Evolutionary conservation across 2,329 filamentous ascomycete genomes (phyloP).

Genomic region (Ophioceras dolichostomum): DNA sequence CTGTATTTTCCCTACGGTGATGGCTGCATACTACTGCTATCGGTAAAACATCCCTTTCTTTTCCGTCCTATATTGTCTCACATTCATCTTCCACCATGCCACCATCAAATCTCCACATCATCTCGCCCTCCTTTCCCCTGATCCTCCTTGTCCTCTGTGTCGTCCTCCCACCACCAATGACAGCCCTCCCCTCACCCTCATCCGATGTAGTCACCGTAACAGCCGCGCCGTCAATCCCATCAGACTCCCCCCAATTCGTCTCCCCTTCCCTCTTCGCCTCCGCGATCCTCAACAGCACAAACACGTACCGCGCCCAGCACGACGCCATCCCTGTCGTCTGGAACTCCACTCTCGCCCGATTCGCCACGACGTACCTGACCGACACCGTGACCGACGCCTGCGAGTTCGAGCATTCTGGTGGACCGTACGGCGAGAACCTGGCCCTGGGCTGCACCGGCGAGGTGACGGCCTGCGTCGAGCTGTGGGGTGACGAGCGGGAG

Average conservation of each 20-base stretch:
- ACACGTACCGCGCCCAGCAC: constrained; percentile 51
- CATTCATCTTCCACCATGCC: too few relatives aligned
- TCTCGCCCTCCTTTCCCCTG: too few relatives aligned
- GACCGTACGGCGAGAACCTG: constrained; percentile 64
- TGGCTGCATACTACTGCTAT: too few relatives aligned
- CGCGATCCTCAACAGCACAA: constrained; percentile 53
- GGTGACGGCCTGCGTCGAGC: constrained; percentile 40
- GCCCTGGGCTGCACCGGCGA: constrained; percentile 53
- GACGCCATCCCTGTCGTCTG: constrained; percentile 46
- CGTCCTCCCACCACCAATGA: too few relatives aligned
- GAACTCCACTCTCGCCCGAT: constrained; percentile 51
- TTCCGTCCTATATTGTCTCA: too few relatives aligned
- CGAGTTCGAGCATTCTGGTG: constrained; percentile 42
- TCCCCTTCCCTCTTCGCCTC: constrained; percentile 27
- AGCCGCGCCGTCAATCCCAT: constrained; percentile 18
- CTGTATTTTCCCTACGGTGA: too few relatives aligned
- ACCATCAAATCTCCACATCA: too few relatives aligned
- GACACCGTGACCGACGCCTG: constrained; percentile 21
- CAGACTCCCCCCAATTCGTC: constrained; percentile 22
- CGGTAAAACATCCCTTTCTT: too few relatives aligned
- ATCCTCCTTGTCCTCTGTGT: too few relatives aligned
- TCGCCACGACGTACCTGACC: constrained; percentile 37
- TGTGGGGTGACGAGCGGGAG: constrained; percentile 50
- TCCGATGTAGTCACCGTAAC: too few relatives aligned
- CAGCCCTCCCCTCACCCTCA: too few relatives aligned